Evolutionary conservation across 2,329 filamentous ascomycete genomes (phyloP), one percentile per base, ranked within the genome.

Genomic region (Colletotrichum liaoningense): DNA sequence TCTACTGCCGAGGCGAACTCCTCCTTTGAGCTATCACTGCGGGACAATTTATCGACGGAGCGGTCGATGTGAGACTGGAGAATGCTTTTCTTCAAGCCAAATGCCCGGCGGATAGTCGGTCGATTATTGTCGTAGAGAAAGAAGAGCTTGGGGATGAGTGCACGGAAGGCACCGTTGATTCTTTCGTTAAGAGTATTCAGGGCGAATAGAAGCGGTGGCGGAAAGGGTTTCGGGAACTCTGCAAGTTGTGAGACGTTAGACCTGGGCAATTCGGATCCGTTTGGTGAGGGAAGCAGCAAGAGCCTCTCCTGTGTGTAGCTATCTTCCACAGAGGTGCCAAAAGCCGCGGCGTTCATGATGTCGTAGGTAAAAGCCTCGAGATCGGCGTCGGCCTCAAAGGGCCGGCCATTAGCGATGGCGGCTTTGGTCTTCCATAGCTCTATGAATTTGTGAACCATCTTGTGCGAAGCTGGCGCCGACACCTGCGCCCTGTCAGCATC

Each of bases 351-450:
- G 7, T 30, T 67, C 55, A 67, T 67, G n/a, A 62, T 60, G 16
- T 67, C 64, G 55, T 67, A 67, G 19, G 64, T 67, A 9, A 67
- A 35, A 8, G 54, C 55, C 24, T 62, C 55, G 12, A 67, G 33
- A 16, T 67, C 64, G 3, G 24, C 64, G 1, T 28, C 55, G 3
- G 64, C 64, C 1, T 67, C 64, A 4, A 60, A 67, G 14, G 38
- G 55, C 11, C 42, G 9, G 7, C 55, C 64, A 0, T 67, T 1
- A 12, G 64, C 33, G 24, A 33, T 22, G 7, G 5, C n/a, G 5
- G 64, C 64, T 28, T 60, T 67, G 14, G 7, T 3, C n/a, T 63
- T 63, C 59, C 42, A 63, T 2, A 63, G 14, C 11, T 33, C 30
- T 38, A 63, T 33, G 30, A 63, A 52, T 26, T 52, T 63, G 8